Base-by-base conservation (phyloP, 192 early-diverging fungal genomes). In the Bifiguratus adelaidae region DNA sequence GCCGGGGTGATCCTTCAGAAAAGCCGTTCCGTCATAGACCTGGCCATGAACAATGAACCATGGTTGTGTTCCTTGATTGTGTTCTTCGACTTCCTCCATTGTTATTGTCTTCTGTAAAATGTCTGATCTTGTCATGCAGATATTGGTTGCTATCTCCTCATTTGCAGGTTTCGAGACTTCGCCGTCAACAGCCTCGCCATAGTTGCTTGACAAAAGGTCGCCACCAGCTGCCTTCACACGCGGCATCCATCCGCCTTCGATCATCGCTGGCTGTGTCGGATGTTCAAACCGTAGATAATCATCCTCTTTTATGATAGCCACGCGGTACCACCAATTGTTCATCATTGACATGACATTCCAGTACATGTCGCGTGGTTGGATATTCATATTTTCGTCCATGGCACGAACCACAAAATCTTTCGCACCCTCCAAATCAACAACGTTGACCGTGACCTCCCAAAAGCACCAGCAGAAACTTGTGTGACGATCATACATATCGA, bases 341-440 rank as follows among this genome's bases (percentile, higher is more conserved):
- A 83, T 80, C 81, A 86, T 85, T 22, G 82, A 82, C 73, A 83
- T 74, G 11, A 85, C 50, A 47, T 86, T 86, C 81, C 81, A 83
- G 11, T 69, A 77, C 29, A 63, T 28, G 13, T 76, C 47, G 23
- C 57, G 37, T 7, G 81, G 81, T 47, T 83, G 81, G 0, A 75
- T 79, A 49, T 83, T 83, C 30, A 54, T 41, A 3, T 45, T 43
- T 13, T 56, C 51, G 50, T 83, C 78, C 82, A 80, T 85, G 1
- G 77, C 80, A 29, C 81, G 56, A 24, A 86, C 61, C 22, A 18
- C 34, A 13, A 83, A 55, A 13, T 86, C 82, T 30, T 55, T 48
- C 51, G 58, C 52, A 12, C 60, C 29, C 22, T 72, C 21, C 4
- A 74, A 34, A 21, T 53, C 47, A 6, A 44, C 29, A 5, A 70